Evolutionary conservation across 257 asterid genomes (phyloP).

Genomic region (Solanum appendiculatum): DNA sequence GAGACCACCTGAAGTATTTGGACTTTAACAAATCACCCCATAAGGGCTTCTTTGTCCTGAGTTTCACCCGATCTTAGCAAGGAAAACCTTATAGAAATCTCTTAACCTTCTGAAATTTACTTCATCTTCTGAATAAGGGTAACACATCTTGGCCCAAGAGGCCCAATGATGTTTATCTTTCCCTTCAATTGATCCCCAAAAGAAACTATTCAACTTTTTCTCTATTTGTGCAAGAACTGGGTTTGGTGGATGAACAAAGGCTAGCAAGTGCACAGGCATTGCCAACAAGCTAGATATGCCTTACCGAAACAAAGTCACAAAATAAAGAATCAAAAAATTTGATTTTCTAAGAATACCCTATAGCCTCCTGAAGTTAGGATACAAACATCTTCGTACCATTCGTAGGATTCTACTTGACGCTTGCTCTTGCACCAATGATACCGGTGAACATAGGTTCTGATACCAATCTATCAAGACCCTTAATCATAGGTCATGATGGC

Average conservation of each 20-base stretch:
- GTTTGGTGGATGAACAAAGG: background rate
- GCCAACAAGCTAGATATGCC: background rate
- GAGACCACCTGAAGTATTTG: background rate
- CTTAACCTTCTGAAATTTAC: background rate
- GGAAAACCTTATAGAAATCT: background rate
- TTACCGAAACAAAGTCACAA: too few species aligned
- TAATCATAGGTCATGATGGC: too few species aligned
- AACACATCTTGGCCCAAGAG: background rate
- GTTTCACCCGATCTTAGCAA: background rate
- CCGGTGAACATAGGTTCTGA: too few species aligned
- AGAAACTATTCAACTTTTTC: background rate
- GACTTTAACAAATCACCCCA: background rate
- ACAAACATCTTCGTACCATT: too few species aligned
- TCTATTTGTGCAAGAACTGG: background rate
- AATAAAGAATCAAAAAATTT: too few species aligned
- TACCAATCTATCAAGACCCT: too few species aligned
- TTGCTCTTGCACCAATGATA: too few species aligned
- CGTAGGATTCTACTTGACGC: too few species aligned
- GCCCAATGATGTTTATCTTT: background rate
- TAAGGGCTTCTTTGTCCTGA: background rate
- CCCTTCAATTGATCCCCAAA: background rate
- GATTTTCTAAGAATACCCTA: too few species aligned
- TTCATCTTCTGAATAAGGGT: background rate
- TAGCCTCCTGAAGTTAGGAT: too few species aligned
- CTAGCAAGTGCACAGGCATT: background rate